A percentile compares a stretch with the other conserved stretches of the same genome.
Evolutionary conservation across 2,329 filamentous ascomycete species (phyloP).

Genomic region (Arthroderma sp.): DNA sequence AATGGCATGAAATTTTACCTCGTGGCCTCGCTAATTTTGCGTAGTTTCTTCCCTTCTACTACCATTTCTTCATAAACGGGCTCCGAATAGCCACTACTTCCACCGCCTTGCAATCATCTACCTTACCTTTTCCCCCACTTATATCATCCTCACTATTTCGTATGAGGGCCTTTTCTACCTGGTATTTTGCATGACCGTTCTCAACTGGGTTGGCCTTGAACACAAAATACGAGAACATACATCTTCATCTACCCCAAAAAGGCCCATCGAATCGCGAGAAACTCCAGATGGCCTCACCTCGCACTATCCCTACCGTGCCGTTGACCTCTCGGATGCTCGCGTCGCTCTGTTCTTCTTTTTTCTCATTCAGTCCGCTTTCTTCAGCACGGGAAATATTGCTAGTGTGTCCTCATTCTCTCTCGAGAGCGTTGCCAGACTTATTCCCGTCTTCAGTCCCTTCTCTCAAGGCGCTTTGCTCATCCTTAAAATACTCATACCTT

Average conservation of each 20-base stretch:
- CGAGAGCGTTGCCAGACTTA: constrained; percentile 73
- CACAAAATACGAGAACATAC: constrained; percentile 51
- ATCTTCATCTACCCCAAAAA: constrained; percentile 12
- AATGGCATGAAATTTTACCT: constrained; percentile 5
- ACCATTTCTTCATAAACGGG: constrained; percentile 67
- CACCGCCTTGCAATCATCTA: constrained; percentile 83
- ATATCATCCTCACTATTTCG: constrained; percentile 91
- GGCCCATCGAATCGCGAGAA: not conserved
- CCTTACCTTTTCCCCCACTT: constrained; percentile 80
- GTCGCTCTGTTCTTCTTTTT: constrained; percentile 92
- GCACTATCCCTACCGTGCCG: constrained; percentile 43
- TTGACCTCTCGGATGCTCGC: constrained; percentile 71
- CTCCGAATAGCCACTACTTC: constrained; percentile 76
- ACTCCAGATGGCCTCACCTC: constrained; percentile 10
- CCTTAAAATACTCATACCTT: constrained; percentile 84
- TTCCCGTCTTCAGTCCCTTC: constrained; percentile 90
- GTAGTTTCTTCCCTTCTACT: constrained; percentile 60
- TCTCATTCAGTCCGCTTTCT: constrained; percentile 88
- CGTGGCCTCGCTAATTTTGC: constrained; percentile 10
- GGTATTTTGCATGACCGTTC: constrained; percentile 65
- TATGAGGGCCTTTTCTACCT: constrained; percentile 97
- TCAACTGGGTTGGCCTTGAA: constrained; percentile 87
- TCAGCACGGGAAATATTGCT: constrained; percentile 91
- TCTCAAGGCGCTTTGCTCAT: constrained; percentile 76
- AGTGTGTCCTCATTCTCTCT: constrained; percentile 88